Evolutionary conservation across 305 asterid genomes (phyloP).

Genomic region (Nicotiana rustica): DNA sequence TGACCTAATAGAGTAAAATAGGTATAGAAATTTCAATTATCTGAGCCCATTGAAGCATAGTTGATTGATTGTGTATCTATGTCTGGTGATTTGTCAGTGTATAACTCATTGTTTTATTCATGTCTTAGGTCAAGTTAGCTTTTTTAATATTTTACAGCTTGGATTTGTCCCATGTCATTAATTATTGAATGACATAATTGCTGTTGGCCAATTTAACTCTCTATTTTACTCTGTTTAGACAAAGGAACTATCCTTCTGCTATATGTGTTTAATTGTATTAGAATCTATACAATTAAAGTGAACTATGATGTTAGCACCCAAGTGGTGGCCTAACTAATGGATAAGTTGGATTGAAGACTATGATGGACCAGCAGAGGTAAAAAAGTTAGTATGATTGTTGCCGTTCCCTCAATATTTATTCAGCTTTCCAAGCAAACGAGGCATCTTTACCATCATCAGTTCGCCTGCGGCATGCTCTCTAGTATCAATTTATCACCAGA

Average conservation of each 20-base stretch:
- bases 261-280: background rate
- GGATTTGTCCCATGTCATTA: background rate
- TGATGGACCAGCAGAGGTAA: background rate
- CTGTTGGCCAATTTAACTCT: background rate
- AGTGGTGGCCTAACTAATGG: background rate
- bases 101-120: background rate
- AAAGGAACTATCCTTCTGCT: background rate
- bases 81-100: slow-evolving; percentile 1
- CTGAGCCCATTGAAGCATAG: background rate
- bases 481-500: background rate
- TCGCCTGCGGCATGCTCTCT: background rate
- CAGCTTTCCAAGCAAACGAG: background rate
- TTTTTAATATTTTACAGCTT: background rate
- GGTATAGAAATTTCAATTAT: background rate
- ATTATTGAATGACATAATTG: background rate
- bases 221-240: no score
- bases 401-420: no score
- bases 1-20: background rate
- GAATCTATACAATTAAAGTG: background rate
- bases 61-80: slow-evolving; percentile 8
- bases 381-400: background rate
- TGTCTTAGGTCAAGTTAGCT: background rate
- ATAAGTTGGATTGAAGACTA: slow-evolving; percentile 10
- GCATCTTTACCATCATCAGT: background rate
- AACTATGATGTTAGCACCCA: slow-evolving; percentile 27